Evolutionary conservation across 2,329 filamentous ascomycete species (phyloP), one percentile per base, ranked within the genome.

Genomic region (Cladophialophora bantiana): DNA sequence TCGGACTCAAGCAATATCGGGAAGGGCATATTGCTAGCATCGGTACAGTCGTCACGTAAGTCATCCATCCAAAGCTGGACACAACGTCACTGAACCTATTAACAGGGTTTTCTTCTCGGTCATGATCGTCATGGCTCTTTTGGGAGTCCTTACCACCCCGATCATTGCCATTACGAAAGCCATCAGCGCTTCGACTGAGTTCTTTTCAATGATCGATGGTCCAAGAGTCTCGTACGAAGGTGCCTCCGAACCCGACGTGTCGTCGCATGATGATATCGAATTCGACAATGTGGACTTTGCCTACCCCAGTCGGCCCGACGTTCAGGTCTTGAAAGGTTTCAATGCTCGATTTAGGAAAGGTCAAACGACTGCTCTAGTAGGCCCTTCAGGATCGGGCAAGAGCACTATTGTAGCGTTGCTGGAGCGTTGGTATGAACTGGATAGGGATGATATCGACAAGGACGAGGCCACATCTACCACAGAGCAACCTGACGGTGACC

Each of bases 141-240:
- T 83, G 38, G 75, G 76, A 15, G 69, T 65, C 10, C 73, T 78
- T 32, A 74, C 74, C 10, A 68, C 74, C 3, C 78, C 78, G 1
- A 53, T 80, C 26, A 77, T 79, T 65, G 72, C 74, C 2, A 74
- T 80, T 4, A 74, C 73, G 12, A 79, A 80, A 58, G 96, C 96
- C 89, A 89, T 92, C 71, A 96, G 97, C 80, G 93, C 93, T 0
- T 92, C 94, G 76, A 85, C 93, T 62, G 91, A 94, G 1, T 93
- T 94, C 0, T 84, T 86, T 52, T 87, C 93, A 70, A 86, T 98
- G 70, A 95, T 96, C 80, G 88, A 83, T 1, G 84, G 82, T 1
- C 94, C 97, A 70, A 74, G 74, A 31, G 75, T 77, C 1, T 73
- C 76, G 1, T 66, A 69, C 6, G 66, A 73, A 7, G 78, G 79